These are phyloP conservation scores for Rhizopogon hawkerae DNA, from an alignment of 1,284 basidiomycete species.

Conservation along the genomic window DNA sequence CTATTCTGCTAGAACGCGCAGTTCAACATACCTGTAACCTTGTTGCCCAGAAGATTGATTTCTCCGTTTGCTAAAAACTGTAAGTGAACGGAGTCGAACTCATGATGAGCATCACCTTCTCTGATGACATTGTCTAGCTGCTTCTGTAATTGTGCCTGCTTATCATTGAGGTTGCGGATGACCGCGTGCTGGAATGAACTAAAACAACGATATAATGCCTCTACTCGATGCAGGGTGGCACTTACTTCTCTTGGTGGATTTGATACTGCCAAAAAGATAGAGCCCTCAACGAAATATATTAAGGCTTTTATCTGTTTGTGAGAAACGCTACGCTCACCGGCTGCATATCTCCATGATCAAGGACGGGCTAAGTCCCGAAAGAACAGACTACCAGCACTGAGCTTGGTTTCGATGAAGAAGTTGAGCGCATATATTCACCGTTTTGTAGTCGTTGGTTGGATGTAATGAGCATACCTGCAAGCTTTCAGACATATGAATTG, in stretches of 20 bases:
- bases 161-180: constrained; percentile 69
- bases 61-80: constrained; percentile 59
- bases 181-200: constrained; percentile 78
- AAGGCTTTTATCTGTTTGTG: neutral
- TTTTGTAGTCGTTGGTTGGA: constrained; percentile 82
- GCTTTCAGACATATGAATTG: constrained; percentile 5
- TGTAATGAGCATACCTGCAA: constrained; percentile 65
- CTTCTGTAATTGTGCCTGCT: constrained; percentile 70
- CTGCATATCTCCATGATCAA: constrained; percentile 72
- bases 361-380: constrained; percentile 67
- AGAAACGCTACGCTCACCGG: constrained; percentile 36
- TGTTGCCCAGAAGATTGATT: constrained; percentile 59
- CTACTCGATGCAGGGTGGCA: constrained; percentile 1
- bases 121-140: constrained; percentile 72
- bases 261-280: constrained; percentile 87
- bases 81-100: constrained; percentile 3
- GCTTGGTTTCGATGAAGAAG: constrained; percentile 8
- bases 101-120: constrained; percentile 46
- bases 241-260: constrained; percentile 71
- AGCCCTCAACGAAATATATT: constrained; percentile 39
- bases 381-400: constrained; percentile 52
- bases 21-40: constrained; percentile 44
- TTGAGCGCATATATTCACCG: constrained; percentile 40
- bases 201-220: constrained; percentile 6
- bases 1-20: neutral